Evolutionary conservation across 352 stramenopile genomes (phyloP), one percentile per base, ranked within the genome.

Genomic region (Pythium brassicae): DNA sequence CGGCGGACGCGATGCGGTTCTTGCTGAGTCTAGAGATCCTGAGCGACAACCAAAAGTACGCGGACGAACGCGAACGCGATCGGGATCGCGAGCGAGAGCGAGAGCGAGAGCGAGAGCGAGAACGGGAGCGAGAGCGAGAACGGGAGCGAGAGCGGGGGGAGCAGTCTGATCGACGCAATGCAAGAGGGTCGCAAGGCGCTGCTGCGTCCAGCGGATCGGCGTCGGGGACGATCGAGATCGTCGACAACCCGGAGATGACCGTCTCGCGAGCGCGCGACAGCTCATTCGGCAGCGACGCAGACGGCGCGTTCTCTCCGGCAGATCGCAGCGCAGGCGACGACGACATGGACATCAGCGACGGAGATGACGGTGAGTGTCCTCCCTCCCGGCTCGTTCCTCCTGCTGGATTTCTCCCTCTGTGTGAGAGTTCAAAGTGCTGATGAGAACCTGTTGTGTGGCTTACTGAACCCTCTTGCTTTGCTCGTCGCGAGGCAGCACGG

Each of bases 1-100:
- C 68, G 0, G 49, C 68, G 5, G 72, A 67, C n/a, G 66, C 76
- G 4, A 66, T 79, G 25, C 49, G 66, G 22, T 86, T 87, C 45
- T 11, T 89, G n/a, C 45, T 65, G 10, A 46, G 23, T 23, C 42
- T 76, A 10, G 45, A 45, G 40, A 61, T 78, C 11, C 35, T 67
- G 22, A 35, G 17, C 14, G 34, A 67, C 2, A 51, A 12, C 19
- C 22, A 54, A 9, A 55, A 55, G 42, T 53, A 62, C 37, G 19
- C 3, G n/a, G 20, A 49, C 0, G 34, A 39, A 1, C 32, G 29
- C 15, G 29, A 35, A 4, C 20, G 5, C 20, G 27, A 42, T 10
- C 29, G 57, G 6, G 50, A 60, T 19, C 8, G 10, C 23, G 44
- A 20, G 22, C 23, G 37, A 15, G 0, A 34, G 23, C 4, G 47